Conservation (phyloP, 495 filamentous ascomycete genomes). For the Chaetomium fimeti region DNA sequence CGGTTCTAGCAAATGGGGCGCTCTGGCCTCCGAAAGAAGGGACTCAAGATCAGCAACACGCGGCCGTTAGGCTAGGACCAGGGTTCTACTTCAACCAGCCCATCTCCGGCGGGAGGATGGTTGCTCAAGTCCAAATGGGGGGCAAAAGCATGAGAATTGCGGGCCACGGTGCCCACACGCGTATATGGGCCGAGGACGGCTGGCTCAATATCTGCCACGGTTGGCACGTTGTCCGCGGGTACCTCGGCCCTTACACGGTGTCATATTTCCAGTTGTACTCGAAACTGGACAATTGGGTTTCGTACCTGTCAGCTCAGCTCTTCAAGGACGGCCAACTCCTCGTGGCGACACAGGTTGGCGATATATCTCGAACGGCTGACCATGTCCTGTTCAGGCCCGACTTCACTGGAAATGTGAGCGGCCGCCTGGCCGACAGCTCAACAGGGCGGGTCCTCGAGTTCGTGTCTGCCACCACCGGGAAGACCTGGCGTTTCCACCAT, state of each 20-base stretch:
- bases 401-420: background rate
- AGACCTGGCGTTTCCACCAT: background rate
- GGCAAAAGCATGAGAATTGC: background rate
- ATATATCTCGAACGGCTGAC: background rate
- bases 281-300: background rate
- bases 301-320: background rate
- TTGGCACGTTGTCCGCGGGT: background rate
- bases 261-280: background rate
- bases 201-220: background rate
- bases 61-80: background rate
- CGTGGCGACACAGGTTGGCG: background rate
- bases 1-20: background rate
- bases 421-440: background rate
- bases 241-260: background rate
- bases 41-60: background rate
- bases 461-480: background rate
- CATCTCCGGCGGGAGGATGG: background rate
- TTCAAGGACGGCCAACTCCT: background rate
- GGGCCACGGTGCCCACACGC: background rate
- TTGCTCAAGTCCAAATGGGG: background rate
- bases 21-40: background rate
- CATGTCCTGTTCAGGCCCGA: background rate
- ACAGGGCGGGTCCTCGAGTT: background rate
- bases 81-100: constrained; percentile 1
- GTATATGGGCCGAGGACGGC: constrained; percentile 1